Conservation (phyloP, 2,329 filamentous ascomycete species). For the Xylariaceae sp. region DNA sequence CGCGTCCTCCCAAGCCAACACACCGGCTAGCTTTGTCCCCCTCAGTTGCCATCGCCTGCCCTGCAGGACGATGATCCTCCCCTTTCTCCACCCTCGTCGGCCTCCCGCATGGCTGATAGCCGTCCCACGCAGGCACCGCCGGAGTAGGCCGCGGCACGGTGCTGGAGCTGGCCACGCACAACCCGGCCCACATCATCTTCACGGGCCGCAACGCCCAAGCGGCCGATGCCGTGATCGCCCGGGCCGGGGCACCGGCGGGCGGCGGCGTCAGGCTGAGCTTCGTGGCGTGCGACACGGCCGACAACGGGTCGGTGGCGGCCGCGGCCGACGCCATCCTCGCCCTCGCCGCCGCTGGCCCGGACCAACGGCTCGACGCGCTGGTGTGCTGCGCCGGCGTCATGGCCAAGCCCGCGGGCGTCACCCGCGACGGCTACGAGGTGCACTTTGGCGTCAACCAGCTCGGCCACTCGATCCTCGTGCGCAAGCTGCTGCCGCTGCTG, state of each 20-base stretch:
- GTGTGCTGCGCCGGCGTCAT: constrained; percentile 35
- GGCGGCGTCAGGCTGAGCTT: constrained; percentile 3
- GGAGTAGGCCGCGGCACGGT: constrained; percentile 8
- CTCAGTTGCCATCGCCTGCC: too few species aligned
- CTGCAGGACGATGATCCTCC: background rate
- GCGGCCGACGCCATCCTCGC: constrained; percentile 23
- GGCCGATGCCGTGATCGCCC: constrained; percentile 9
- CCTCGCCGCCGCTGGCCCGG: constrained; percentile 9
- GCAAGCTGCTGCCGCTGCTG: constrained; percentile 9
- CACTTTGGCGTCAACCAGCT: constrained; percentile 37
- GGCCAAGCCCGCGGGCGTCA: constrained; percentile 24
- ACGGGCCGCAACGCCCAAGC: constrained; percentile 14
- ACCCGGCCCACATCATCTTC: constrained; percentile 15
- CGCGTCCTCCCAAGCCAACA: too few species aligned
- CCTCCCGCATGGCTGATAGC: background rate
- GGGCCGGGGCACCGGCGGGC: background rate
- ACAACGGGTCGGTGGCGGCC: constrained; percentile 11
- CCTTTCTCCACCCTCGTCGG: background rate
- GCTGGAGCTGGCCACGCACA: constrained; percentile 7
- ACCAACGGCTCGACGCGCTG: constrained; percentile 33
- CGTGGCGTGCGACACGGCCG: constrained; percentile 7
- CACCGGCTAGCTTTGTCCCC: too few species aligned
- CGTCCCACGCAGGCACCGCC: constrained; percentile 10
- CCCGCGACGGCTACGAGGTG: constrained; percentile 33
- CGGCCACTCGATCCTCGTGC: constrained; percentile 31